phyloP scores from a whole-genome alignment of 2,329 filamentous ascomycete species.

The Ceratocystis ficicola region DNA sequence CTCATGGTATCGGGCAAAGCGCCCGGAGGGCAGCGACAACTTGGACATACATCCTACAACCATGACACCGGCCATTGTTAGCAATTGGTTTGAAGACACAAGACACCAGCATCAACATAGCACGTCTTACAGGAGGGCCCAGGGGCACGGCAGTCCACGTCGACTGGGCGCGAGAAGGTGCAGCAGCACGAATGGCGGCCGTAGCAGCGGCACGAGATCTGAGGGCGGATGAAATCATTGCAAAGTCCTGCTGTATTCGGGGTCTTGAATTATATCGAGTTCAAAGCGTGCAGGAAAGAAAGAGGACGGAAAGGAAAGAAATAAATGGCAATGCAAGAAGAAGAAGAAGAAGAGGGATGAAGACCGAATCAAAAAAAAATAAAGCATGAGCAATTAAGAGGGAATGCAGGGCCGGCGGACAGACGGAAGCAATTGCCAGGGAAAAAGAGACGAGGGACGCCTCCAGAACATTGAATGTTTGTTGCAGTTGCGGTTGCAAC shows the following conservation, averaged over 20 bases:
- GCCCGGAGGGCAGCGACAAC: neutral
- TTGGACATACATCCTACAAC: constrained; percentile 19
- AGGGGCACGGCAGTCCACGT: constrained; percentile 86
- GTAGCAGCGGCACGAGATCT: constrained; percentile 33
- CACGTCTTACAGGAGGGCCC: constrained; percentile 68
- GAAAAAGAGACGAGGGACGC: neutral
- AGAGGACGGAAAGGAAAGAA: constrained; percentile 22
- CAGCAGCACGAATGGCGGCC: constrained; percentile 31
- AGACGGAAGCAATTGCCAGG: constrained; percentile 12
- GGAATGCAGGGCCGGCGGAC: constrained; percentile 9
- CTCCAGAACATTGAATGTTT: neutral
- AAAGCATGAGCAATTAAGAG: constrained; percentile 2
- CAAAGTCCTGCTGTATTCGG: neutral
- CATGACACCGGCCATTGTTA: constrained; percentile 9
- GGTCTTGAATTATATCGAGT: neutral
- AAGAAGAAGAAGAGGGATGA: constrained; percentile 18
- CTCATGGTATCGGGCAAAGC: neutral
- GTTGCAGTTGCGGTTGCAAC: neutral
- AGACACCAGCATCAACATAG: constrained; percentile 16
- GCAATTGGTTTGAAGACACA: constrained; percentile 1
- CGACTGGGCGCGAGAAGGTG: constrained; percentile 49
- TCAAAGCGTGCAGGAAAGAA: neutral
- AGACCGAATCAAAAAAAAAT: constrained; percentile 6
- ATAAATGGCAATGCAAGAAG: constrained; percentile 19
- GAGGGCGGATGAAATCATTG: constrained; percentile 38